Evolutionary conservation across 176 grass and related monocot species (phyloP).

Genomic region (Canna indica): DNA sequence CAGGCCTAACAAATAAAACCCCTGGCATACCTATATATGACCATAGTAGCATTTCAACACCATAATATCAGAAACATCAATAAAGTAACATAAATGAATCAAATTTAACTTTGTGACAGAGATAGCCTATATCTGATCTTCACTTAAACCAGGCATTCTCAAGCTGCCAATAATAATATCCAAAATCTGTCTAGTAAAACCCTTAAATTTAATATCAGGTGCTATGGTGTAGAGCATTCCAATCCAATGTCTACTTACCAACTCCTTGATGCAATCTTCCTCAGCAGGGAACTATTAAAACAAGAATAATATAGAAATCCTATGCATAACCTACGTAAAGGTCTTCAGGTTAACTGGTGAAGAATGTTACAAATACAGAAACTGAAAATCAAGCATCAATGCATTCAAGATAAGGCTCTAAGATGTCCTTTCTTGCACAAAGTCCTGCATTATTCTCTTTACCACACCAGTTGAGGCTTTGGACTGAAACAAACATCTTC

Average conservation of each 20-base stretch:
- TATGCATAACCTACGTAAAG: neutral
- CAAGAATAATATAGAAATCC: neutral
- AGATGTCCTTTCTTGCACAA: neutral
- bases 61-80: neutral
- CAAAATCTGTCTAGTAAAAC: neutral
- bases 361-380: neutral
- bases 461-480: neutral
- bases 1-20: conserved; percentile 48
- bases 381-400: neutral
- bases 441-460: neutral
- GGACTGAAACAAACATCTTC: neutral
- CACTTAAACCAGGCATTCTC: neutral
- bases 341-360: neutral
- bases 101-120: neutral
- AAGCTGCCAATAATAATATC: neutral
- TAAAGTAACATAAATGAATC: neutral
- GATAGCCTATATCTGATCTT: neutral
- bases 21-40: conserved; percentile 39
- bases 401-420: neutral
- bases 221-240: neutral
- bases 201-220: neutral
- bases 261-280: neutral
- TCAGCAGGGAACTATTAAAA: neutral
- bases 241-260: neutral
- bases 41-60: conserved; percentile 5